Evolutionary conservation across 805 yeast genomes (phyloP), one percentile per base, ranked within the genome.

Genomic region (Yarrowia yakushimensis): DNA sequence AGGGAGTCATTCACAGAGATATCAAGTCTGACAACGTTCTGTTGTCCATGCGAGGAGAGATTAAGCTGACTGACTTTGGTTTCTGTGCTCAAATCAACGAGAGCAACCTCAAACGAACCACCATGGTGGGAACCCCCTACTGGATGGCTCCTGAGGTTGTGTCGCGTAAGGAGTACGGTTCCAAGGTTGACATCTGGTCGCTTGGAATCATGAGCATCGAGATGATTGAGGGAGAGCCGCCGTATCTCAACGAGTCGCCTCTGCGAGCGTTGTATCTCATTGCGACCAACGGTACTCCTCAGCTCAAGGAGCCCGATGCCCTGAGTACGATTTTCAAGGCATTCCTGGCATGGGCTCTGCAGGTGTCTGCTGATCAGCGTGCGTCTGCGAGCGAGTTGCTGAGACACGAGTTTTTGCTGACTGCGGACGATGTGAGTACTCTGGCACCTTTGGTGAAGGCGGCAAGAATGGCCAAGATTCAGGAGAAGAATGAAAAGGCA

Each of bases 111-210:
- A 92, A 93, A 74, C 85, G 99, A 73, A 91, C 97, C 3, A 94
- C 99, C 4, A 90, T 94, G 96, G 99, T 94, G 17, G 99, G 99
- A 15, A 94, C 99, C 0, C 99, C 99, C 13, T 94, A 94, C 73
- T 94, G 99, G 99, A 94, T 94, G 99, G 99, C 99, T 0, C 99
- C 99, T 0, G 99, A 94, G 74, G 97, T 94, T 61, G 97, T 94
- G 27, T 85, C 92, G 18, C 84, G 96, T 68, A 92, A 91, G 73
- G 97, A 92, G 71, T 94, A 94, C 72, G 99, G 96, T 34, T 94
- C 96, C 52, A 92, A 94, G 72, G 97, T 94, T 45, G 99, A 94
- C 76, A 86, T 94, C 55, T 94, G 99, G 99, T 90, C 97, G 8
- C 77, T 94, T 66, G 99, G 99, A 67, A 94, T 94, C 67, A 94